Base-by-base conservation (phyloP, 2,329 filamentous ascomycete species). In the Fusarium odoratissimum region DNA sequence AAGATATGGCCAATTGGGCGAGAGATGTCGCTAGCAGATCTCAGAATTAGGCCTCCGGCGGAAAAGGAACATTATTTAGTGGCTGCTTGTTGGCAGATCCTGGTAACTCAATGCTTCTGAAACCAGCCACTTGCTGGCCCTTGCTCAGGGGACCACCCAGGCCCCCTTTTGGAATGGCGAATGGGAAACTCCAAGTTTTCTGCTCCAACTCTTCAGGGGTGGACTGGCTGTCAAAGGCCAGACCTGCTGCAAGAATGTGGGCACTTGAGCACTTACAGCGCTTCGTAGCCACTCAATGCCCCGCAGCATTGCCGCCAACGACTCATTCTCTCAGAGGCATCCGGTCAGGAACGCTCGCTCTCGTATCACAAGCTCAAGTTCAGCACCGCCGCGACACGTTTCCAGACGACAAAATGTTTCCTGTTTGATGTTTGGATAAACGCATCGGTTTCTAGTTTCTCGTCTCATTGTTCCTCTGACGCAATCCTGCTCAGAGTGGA, bases 111-210 rank as follows among this genome's bases (percentile, higher is more conserved):
- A 72, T 64, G 62, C 58, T 72, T 68, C 76, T 77, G 76, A 77
- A 77, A 77, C 76, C 71, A 69, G 74, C 74, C 74, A 74, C 70
- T 58, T 38, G 63, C 52, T 71, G 58, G 60, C 64, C 67, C 72
- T 67, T 42, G 58, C 54, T 72, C 68, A 69, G 65, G 69, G 65
- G 64, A 49, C 48, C 60, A 54, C 63, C 64, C 59, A 23, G 45
- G 17, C 66, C 66, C 49, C 60, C 58, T 56, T 74, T 67, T 58
- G 57, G 68, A 67, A 63, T 40, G 56, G 64, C 49, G 64, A 67
- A 63, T 44, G 49, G 69, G 40, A 51, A 42, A 42, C 58, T 48
- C 41, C 55, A 54, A 68, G 56, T 64, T 74, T 66, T 71, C 64
- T 46, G 33, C n/a, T 66, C 58, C 58, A 52, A 48, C 63, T 67